Evolutionary conservation across 1,139 yeast species (phyloP).

Genomic region (Torulaspora pretoriensis): DNA sequence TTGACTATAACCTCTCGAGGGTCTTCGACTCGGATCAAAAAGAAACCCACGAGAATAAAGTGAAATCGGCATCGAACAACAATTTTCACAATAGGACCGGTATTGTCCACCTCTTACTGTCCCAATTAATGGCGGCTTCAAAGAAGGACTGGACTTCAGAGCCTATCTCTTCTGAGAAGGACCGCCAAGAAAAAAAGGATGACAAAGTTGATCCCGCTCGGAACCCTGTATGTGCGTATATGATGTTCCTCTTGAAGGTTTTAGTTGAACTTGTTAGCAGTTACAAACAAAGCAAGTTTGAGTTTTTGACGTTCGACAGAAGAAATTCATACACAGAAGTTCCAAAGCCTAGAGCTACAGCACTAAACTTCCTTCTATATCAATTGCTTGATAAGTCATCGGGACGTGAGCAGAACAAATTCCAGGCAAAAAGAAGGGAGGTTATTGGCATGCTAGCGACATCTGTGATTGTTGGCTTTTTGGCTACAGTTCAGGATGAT

Average conservation of each 20-base stretch:
- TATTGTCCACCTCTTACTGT: constrained; percentile 55
- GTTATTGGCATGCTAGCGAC: constrained; percentile 39
- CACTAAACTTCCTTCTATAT: constrained; percentile 71
- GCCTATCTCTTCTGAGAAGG: constrained; percentile 30
- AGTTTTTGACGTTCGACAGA: constrained; percentile 75
- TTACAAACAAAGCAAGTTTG: constrained; percentile 76
- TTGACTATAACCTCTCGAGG: constrained; percentile 30
- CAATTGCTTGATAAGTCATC: constrained; percentile 62
- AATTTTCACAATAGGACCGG: constrained; percentile 45
- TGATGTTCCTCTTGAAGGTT: constrained; percentile 62
- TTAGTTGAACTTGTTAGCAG: constrained; percentile 72
- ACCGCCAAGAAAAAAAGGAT: constrained; percentile 30
- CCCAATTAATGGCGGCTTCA: constrained; percentile 58
- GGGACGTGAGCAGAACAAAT: constrained; percentile 36
- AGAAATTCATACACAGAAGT: constrained; percentile 40
- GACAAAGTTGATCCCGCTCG: constrained; percentile 39
- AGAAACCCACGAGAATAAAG: constrained; percentile 37
- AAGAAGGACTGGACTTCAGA: constrained; percentile 50
- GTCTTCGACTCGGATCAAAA: constrained; percentile 37
- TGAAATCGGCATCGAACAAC: constrained; percentile 17
- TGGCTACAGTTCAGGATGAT: constrained; percentile 49
- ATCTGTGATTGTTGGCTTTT: constrained; percentile 53
- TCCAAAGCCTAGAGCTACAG: constrained; percentile 65
- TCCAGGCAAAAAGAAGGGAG: constrained; percentile 36
- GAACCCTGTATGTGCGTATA: constrained; percentile 55